These are phyloP conservation scores for Populus davidiana DNA, from an alignment of 345 rosid species.

Conservation along the genomic window DNA sequence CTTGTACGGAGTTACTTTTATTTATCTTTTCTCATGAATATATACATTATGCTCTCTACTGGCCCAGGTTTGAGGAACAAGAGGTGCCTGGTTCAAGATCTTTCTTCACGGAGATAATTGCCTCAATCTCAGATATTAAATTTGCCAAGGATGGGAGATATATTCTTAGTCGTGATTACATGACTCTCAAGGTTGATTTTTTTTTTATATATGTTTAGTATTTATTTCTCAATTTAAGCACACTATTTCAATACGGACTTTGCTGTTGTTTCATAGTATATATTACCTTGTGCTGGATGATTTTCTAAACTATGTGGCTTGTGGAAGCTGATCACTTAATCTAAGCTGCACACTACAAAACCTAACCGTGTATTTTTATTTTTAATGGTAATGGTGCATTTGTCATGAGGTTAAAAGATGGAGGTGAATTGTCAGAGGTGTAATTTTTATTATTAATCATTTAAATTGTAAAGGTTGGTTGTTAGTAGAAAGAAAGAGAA, in stretches of 20 bases:
- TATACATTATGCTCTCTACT: neutral
- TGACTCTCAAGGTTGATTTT: constrained; percentile 78
- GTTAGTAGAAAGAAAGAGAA: neutral
- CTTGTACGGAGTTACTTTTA: neutral
- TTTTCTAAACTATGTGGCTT: neutral
- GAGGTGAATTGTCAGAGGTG: neutral
- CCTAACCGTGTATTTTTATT: neutral
- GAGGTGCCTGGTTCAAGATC: constrained; percentile 76
- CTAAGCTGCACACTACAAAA: neutral
- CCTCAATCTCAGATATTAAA: constrained; percentile 87
- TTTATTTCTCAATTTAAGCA: neutral
- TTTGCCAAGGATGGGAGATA: constrained; percentile 78
- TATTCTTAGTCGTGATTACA: constrained; percentile 89
- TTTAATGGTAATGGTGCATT: neutral
- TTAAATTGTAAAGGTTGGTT: neutral
- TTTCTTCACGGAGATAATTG: constrained; percentile 91
- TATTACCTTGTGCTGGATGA: neutral
- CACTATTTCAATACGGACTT: neutral
- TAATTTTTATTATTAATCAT: neutral
- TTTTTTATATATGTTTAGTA: neutral
- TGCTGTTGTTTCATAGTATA: neutral
- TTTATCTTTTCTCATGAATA: neutral
- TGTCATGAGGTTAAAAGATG: neutral
- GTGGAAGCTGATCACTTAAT: neutral
- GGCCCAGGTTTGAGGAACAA: constrained; percentile 78